phyloP scores from a whole-genome alignment of 768 basidiomycete genomes.

The Boletus edulis region DNA sequence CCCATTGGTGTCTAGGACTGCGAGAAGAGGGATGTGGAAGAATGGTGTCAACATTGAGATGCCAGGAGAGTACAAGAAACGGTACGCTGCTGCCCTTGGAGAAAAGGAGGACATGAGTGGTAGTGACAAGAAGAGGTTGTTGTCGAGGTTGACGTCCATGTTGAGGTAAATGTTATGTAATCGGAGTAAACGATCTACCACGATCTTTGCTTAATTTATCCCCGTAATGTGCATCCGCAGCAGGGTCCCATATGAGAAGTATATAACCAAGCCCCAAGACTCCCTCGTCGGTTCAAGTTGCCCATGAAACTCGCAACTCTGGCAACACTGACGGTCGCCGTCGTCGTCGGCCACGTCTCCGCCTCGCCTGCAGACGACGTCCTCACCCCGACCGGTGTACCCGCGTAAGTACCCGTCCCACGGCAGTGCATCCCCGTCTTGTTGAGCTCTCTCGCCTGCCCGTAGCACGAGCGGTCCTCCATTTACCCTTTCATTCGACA shows the following conservation, averaged over 20 bases:
- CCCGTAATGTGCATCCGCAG: neutral
- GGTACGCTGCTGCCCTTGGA: slow-evolving; percentile 39
- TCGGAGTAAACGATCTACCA: neutral
- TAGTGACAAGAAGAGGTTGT: neutral
- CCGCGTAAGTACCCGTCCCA: slow-evolving; percentile 13
- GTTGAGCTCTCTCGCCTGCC: neutral
- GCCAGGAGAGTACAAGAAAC: slow-evolving; percentile 79
- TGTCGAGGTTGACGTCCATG: slow-evolving; percentile 7
- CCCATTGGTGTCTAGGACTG: slow-evolving; percentile 39
- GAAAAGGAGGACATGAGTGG: neutral
- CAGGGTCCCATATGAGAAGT: neutral
- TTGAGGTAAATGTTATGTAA: neutral
- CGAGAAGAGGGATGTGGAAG: slow-evolving; percentile 75
- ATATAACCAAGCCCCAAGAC: neutral
- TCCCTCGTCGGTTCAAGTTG: neutral
- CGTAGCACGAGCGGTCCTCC: slow-evolving; percentile 24
- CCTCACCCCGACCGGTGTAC: slow-evolving; percentile 14
- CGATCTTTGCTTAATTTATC: neutral
- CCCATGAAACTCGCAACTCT: slow-evolving; percentile 16
- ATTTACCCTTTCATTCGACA: slow-evolving; percentile 21
- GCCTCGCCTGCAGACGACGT: slow-evolving; percentile 5
- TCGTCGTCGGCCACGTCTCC: slow-evolving; percentile 7
- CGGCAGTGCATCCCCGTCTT: too few species aligned
- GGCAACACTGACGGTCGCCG: neutral
- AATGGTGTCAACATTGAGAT: slow-evolving; percentile 53